These are phyloP conservation scores for Salix suchowensis DNA, from an alignment of 345 rosid species.

Conservation along the genomic window DNA sequence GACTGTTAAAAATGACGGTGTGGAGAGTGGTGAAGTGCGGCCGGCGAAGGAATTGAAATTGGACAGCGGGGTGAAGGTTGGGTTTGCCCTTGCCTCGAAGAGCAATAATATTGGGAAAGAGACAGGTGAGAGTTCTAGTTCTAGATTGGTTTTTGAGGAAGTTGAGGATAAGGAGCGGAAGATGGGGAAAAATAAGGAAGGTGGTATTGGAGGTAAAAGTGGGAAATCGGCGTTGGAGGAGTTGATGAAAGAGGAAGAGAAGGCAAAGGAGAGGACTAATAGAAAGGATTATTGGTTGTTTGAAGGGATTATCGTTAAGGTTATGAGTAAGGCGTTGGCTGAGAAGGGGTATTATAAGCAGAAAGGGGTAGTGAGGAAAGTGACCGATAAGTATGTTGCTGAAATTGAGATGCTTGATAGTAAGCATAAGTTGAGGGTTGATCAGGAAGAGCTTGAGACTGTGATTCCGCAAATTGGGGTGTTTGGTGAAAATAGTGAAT, in stretches of 20 bases:
- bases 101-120: conserved; percentile 33
- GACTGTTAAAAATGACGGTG: not conserved
- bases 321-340: conserved; percentile 74
- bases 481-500: conserved; percentile 73
- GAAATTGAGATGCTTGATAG: conserved; percentile 80
- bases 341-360: conserved; percentile 87
- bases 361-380: conserved; percentile 78
- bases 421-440: conserved; percentile 77
- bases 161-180: conserved; percentile 35
- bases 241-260: conserved; percentile 90
- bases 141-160: conserved; percentile 56
- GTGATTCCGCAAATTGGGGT: conserved; percentile 87
- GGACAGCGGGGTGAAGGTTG: conserved; percentile 63
- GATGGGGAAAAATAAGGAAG: conserved; percentile 25
- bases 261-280: conserved; percentile 68
- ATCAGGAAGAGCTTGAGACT: conserved; percentile 95
- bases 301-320: conserved; percentile 81
- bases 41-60: conserved; percentile 38
- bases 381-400: conserved; percentile 77
- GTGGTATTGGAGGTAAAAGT: conserved; percentile 19
- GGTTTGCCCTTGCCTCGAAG: conserved; percentile 60
- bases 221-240: conserved; percentile 70
- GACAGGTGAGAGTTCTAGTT: conserved; percentile 37
- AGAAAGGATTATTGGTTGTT: conserved; percentile 88
- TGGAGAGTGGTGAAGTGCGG: conserved; percentile 4